These are phyloP conservation scores for Forsythia viridissima DNA, from an alignment of 257 asterid species.

Conservation along the genomic window DNA sequence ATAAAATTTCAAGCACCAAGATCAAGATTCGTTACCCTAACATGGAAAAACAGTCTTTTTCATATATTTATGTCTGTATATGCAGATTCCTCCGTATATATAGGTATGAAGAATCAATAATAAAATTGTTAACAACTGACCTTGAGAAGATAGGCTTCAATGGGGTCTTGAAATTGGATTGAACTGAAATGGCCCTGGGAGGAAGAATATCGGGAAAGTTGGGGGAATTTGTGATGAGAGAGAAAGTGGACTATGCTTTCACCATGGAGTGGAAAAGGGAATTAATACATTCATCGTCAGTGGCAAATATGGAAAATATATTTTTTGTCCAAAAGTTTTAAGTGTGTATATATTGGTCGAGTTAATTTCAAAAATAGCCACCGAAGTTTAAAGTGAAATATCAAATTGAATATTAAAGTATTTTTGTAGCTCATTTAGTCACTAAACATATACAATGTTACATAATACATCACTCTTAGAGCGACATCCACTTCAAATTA, in stretches of 20 bases:
- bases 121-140: not conserved
- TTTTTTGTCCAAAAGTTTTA: not conserved
- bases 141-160: not conserved
- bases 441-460: too few species aligned
- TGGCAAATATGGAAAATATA: not conserved
- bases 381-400: not conserved
- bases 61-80: not conserved
- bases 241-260: conserved; percentile 6
- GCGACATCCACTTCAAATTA: too few species aligned
- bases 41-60: not conserved
- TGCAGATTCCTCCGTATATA: not conserved
- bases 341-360: not conserved
- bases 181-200: not conserved
- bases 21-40: conserved; percentile 30
- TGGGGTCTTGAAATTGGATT: not conserved
- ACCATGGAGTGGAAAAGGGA: not conserved
- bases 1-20: conserved; percentile 17
- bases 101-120: not conserved
- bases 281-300: not conserved
- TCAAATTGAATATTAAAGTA: too few species aligned
- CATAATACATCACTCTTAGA: not conserved
- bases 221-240: not conserved
- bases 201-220: conserved; percentile 1
- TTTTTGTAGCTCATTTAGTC: too few species aligned
- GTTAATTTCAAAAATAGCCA: not conserved